Evolutionary conservation across 768 basidiomycete species (phyloP).

Genomic region (Serendipita indica): DNA sequence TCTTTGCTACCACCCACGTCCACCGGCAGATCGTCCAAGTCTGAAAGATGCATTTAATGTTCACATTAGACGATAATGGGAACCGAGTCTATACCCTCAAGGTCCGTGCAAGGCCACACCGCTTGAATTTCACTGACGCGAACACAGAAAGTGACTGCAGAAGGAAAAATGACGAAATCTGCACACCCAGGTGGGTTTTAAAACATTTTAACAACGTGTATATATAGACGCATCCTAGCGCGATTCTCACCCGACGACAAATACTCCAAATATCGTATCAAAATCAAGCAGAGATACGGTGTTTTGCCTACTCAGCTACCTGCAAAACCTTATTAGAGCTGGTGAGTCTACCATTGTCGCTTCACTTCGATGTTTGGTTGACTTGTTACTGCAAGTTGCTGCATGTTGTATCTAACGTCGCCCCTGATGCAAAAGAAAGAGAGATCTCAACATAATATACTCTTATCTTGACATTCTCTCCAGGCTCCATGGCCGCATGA

Average conservation of each 20-base stretch:
- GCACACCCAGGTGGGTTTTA: constrained; percentile 77
- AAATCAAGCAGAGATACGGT: constrained; percentile 84
- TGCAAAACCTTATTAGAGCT: constrained; percentile 48
- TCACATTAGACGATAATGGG: constrained; percentile 60
- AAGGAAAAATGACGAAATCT: constrained; percentile 78
- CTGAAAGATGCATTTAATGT: constrained; percentile 99
- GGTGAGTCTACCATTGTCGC: too few species aligned
- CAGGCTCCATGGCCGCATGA: too few species aligned
- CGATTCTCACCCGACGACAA: constrained; percentile 99
- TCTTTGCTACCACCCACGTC: background rate
- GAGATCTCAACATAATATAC: too few species aligned
- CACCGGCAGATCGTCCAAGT: too few species aligned
- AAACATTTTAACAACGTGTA: too few species aligned
- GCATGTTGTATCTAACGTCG: too few species aligned
- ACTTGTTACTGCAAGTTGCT: too few species aligned
- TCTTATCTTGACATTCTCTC: too few species aligned
- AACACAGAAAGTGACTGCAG: constrained; percentile 65
- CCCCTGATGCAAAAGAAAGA: too few species aligned
- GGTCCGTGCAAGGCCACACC: constrained; percentile 29
- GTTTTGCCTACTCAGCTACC: constrained; percentile 85
- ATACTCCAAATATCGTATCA: constrained; percentile 94
- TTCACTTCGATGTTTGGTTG: too few species aligned
- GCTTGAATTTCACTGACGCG: background rate
- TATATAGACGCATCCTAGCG: too few species aligned
- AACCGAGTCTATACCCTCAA: constrained; percentile 87